Conservation (phyloP, 2,329 filamentous ascomycete genomes). For the Aureobasidium sp. region DNA sequence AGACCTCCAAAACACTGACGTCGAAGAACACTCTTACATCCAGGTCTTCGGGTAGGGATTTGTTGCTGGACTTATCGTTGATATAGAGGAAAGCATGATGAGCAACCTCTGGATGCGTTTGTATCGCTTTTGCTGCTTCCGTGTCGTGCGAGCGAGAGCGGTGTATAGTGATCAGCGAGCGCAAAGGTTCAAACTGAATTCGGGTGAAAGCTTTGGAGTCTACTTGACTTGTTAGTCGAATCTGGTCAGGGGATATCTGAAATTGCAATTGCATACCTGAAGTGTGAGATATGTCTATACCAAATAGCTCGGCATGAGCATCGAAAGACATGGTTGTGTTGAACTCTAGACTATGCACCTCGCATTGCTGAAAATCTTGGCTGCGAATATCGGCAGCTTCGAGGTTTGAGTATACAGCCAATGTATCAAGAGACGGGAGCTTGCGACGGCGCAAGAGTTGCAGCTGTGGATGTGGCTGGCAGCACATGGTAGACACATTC, state of each 20-base stretch:
- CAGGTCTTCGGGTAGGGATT: slow-evolving; percentile 28
- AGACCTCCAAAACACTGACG: slow-evolving; percentile 39
- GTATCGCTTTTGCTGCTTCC: not conserved
- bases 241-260: not conserved
- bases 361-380: not conserved
- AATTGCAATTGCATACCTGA: not conserved
- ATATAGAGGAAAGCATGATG: not conserved
- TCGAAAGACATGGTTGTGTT: not conserved
- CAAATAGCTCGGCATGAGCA: not conserved
- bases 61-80: not conserved
- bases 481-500: not conserved
- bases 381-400: not conserved
- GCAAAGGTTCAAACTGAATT: not conserved
- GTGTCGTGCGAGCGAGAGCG: not conserved
- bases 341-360: not conserved
- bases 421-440: not conserved
- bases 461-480: not conserved
- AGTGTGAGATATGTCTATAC: not conserved
- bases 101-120: not conserved
- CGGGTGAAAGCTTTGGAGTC: not conserved
- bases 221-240: not conserved
- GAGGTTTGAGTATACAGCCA: not conserved
- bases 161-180: not conserved
- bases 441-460: not conserved
- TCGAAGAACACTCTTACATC: slow-evolving; percentile 38